Evolutionary conservation across 371 early-diverging fungal genomes (phyloP), one percentile per base, ranked within the genome.

Genomic region (Entomophthora muscae): DNA sequence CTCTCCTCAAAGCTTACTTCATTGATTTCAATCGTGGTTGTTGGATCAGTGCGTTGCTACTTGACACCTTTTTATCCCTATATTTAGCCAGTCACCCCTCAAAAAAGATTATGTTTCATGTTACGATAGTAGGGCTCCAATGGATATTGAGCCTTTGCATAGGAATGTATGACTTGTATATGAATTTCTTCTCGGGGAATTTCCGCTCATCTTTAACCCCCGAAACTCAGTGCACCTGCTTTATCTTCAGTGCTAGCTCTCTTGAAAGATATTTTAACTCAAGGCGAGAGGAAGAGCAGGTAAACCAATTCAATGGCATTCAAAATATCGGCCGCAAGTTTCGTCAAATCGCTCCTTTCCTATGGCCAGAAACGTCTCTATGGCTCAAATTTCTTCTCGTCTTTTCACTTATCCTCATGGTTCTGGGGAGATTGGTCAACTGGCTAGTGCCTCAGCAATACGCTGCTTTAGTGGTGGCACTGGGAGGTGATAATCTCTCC

Each of bases 361-460:
- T 92, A 42, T 90, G 91, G 90, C 93, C 93, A n/a, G 75, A 76
- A 17, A 69, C 72, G 12, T 77, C 78, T 24, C 61, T 68, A 1
- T 66, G 72, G 42, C 73, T 93, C 17, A 88, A 89, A 69, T 26
- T 78, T 1, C 75, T 81, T 24, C 81, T 91, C n/a, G 52, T 86
- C 3, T 65, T 78, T 17, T 90, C 88, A 62, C 69, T 90, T 61
- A 55, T 71, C 0, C 66, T 88, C 24, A 76, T 95, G 63, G 64
- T 79, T 1, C 63, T 80, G 2, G 91, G 91, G 0, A 75, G 92
- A 51, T 57, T 80, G 0, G 83, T 95, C 63, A 93, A 92, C 67
- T 78, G 86, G 3, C 74, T 85, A 28, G 84, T 88, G 1, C 91
- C 93, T 1, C 57, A 75, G 66, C 88, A 89, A 68, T 87, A 88